Evolutionary conservation across 441 rosid species (phyloP).

Genomic region (Adansonia grandidieri): DNA sequence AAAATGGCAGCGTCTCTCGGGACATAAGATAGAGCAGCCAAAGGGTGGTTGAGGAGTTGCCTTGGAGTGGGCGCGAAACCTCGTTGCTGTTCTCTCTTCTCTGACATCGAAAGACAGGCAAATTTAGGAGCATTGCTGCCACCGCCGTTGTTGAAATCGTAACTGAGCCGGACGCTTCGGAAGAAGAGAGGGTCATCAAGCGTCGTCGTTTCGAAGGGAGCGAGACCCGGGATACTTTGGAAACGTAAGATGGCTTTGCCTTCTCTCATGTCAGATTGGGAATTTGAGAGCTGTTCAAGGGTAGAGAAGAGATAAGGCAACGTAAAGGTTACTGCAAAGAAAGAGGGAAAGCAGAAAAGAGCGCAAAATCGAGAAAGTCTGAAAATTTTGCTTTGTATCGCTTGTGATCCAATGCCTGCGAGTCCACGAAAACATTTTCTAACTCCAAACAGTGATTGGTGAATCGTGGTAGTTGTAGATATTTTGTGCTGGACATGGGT

Average conservation of each 20-base stretch:
- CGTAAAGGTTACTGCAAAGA: constrained; percentile 24
- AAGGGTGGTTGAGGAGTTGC: constrained; percentile 80
- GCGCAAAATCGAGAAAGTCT: background rate
- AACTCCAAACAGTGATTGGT: background rate
- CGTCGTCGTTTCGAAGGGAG: constrained; percentile 30
- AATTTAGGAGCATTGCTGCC: constrained; percentile 40
- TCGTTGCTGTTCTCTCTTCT: constrained; percentile 42
- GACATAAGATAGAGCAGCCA: constrained; percentile 67
- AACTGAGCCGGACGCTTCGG: constrained; percentile 19
- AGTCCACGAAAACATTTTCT: background rate
- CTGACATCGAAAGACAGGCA: constrained; percentile 66
- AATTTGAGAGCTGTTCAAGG: constrained; percentile 2
- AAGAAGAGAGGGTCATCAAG: constrained; percentile 22
- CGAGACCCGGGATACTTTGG: constrained; percentile 49
- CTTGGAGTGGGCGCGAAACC: constrained; percentile 61
- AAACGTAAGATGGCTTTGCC: constrained; percentile 43
- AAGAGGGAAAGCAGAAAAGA: background rate
- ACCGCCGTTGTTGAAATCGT: constrained; percentile 5
- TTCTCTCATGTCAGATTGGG: constrained; percentile 51
- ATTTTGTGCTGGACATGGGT: too few relatives aligned
- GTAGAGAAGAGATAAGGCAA: constrained; percentile 31
- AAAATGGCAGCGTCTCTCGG: constrained; percentile 80
- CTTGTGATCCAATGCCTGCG: background rate
- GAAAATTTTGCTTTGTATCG: background rate
- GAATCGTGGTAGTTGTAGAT: too few relatives aligned